phyloP scores from a whole-genome alignment of 1,284 basidiomycete species.

The Polyporus tsugae region DNA sequence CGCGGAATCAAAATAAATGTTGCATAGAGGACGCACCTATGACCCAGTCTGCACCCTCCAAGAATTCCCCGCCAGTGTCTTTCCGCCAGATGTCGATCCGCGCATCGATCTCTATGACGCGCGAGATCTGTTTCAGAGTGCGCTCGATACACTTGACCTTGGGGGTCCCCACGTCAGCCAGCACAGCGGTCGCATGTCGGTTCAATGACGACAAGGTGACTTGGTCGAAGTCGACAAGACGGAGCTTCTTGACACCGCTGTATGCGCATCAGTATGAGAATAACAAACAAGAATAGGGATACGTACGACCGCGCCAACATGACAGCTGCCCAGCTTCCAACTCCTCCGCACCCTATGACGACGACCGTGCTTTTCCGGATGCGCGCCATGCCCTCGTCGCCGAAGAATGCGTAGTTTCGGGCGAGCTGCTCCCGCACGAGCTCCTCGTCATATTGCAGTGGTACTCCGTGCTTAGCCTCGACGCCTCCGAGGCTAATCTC shows the following conservation, averaged over 20 bases:
- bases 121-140: constrained; percentile 75
- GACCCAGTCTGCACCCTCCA: constrained; percentile 91
- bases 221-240: constrained; percentile 90
- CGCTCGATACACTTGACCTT: constrained; percentile 90
- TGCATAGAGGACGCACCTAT: constrained; percentile 62
- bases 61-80: constrained; percentile 72
- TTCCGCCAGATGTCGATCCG: constrained; percentile 86
- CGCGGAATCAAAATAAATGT: constrained; percentile 24
- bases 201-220: constrained; percentile 94
- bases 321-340: constrained; percentile 94
- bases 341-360: constrained; percentile 95
- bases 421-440: constrained; percentile 89
- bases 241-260: constrained; percentile 78
- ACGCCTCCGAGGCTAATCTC: constrained; percentile 20
- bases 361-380: constrained; percentile 85
- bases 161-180: constrained; percentile 92
- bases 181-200: constrained; percentile 91
- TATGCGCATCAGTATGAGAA: not conserved
- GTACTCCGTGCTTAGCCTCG: constrained; percentile 15
- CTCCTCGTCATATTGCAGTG: constrained; percentile 69
- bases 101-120: constrained; percentile 83
- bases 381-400: constrained; percentile 87
- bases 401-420: constrained; percentile 95
- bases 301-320: constrained; percentile 91
- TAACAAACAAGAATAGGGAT: not conserved